These are phyloP conservation scores for Corrigiola litoralis DNA, from an alignment of 179 eudicot species.

Conservation along the genomic window DNA sequence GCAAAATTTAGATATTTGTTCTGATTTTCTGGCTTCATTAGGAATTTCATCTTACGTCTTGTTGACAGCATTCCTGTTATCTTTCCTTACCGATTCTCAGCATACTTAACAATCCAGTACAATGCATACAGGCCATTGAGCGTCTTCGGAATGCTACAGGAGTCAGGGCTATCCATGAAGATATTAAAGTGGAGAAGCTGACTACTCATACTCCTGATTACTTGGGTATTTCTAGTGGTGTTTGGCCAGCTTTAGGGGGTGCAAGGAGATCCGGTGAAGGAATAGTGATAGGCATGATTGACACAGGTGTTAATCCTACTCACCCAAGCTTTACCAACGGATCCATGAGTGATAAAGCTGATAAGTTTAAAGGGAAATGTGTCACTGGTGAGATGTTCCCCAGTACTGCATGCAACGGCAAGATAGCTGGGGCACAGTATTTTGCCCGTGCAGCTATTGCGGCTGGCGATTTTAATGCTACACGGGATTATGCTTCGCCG, in stretches of 20 bases:
- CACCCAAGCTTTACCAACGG: slow-evolving; percentile 42
- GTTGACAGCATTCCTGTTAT: background rate
- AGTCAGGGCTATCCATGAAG: slow-evolving; percentile 55
- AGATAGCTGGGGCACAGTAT: slow-evolving; percentile 47
- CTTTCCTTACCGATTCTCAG: background rate
- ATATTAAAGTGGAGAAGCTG: slow-evolving; percentile 43
- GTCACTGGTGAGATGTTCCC: slow-evolving; percentile 35
- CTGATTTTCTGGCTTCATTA: background rate
- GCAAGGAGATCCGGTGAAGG: slow-evolving; percentile 42
- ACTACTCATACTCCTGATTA: slow-evolving; percentile 49
- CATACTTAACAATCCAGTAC: background rate
- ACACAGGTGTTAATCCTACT: slow-evolving; percentile 44
- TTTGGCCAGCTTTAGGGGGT: slow-evolving; percentile 48
- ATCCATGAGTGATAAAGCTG: slow-evolving; percentile 13
- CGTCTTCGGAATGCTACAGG: slow-evolving; percentile 35
- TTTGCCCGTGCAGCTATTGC: slow-evolving; percentile 48
- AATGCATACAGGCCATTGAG: slow-evolving; percentile 33
- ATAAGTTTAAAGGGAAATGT: slow-evolving; percentile 58
- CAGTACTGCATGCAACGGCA: slow-evolving; percentile 39
- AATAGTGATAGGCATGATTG: slow-evolving; percentile 45
- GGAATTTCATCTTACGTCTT: background rate
- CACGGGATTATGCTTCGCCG: slow-evolving; percentile 47
- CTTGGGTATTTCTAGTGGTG: slow-evolving; percentile 33
- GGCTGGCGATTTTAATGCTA: slow-evolving; percentile 50
- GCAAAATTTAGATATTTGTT: background rate